These are phyloP conservation scores for Cercospora sp. DNA, from an alignment of 2,329 filamentous ascomycete species.

Conservation along the genomic window DNA sequence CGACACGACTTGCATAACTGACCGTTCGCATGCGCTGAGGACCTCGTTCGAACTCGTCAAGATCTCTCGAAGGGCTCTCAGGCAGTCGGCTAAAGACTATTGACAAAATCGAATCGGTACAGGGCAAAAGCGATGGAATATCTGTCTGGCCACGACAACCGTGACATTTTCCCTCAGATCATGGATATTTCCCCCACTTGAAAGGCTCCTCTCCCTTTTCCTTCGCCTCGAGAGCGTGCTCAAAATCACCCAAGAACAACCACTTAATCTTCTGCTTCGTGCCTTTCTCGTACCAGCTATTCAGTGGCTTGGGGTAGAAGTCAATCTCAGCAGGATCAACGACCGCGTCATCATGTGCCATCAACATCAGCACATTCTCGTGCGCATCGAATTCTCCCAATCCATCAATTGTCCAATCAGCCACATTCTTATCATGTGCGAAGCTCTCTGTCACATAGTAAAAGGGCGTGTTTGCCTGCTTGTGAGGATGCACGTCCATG, in stretches of 20 bases:
- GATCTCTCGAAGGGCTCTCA: not conserved
- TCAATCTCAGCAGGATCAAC: slow-evolving; percentile 36
- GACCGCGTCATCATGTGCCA: slow-evolving; percentile 38
- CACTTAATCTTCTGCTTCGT: slow-evolving; percentile 35
- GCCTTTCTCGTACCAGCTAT: slow-evolving; percentile 37
- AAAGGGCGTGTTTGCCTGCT: slow-evolving; percentile 39
- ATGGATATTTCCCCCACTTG: slow-evolving; percentile 28
- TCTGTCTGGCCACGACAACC: not conserved
- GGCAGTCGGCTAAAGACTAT: not conserved
- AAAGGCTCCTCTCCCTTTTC: slow-evolving; percentile 30
- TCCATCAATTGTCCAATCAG: slow-evolving; percentile 38
- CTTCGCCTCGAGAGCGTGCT: slow-evolving; percentile 42
- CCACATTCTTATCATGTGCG: slow-evolving; percentile 40
- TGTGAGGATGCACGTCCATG: slow-evolving; percentile 43
- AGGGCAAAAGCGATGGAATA: not conserved
- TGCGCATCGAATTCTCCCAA: slow-evolving; percentile 39
- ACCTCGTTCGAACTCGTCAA: not conserved
- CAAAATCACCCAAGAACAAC: slow-evolving; percentile 55
- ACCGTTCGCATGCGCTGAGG: not conserved
- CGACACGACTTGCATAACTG: not conserved
- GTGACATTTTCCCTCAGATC: not conserved
- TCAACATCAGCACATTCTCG: slow-evolving; percentile 37
- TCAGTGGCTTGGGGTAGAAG: slow-evolving; percentile 45
- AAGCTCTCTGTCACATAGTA: slow-evolving; percentile 40
- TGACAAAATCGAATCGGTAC: not conserved